Conservation (phyloP, 2,329 filamentous ascomycete species). For the Cyclaneusma minus region DNA sequence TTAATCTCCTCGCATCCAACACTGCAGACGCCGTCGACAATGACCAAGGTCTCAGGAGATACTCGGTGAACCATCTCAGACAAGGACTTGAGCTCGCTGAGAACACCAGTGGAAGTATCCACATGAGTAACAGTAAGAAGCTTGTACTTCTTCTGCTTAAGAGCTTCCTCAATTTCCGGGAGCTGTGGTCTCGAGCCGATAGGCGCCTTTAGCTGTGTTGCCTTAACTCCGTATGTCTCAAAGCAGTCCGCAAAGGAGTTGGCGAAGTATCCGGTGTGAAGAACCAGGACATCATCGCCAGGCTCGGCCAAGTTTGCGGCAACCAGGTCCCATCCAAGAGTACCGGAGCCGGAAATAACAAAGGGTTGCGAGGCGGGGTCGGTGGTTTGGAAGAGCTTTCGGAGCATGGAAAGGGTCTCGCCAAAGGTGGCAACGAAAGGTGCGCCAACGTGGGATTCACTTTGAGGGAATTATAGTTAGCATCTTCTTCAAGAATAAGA, state of each 20-base stretch:
- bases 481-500: constrained; percentile 1
- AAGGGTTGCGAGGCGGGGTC: constrained; percentile 76
- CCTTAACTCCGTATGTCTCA: constrained; percentile 75
- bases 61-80: constrained; percentile 72
- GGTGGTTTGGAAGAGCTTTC: constrained; percentile 87
- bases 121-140: constrained; percentile 89
- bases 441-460: constrained; percentile 84
- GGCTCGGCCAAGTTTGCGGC: constrained; percentile 84
- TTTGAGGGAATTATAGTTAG: constrained; percentile 21
- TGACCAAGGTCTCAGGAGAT: constrained; percentile 77
- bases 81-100: constrained; percentile 77
- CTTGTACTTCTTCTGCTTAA: constrained; percentile 89
- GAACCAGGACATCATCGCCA: constrained; percentile 78
- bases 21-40: constrained; percentile 95
- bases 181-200: constrained; percentile 81
- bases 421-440: constrained; percentile 84
- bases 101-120: constrained; percentile 89
- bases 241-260: constrained; percentile 91
- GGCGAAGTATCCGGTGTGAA: constrained; percentile 95
- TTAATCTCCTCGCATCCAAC: constrained; percentile 91
- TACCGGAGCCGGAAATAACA: constrained; percentile 86
- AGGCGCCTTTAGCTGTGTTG: constrained; percentile 77
- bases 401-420: constrained; percentile 73
- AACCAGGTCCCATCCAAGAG: constrained; percentile 91
- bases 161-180: constrained; percentile 72